A percentile compares a stretch with the other conserved stretches of the same genome.
phyloP scores from a whole-genome alignment of 2,329 filamentous ascomycete species.

The Pleoardoris graminearum region DNA sequence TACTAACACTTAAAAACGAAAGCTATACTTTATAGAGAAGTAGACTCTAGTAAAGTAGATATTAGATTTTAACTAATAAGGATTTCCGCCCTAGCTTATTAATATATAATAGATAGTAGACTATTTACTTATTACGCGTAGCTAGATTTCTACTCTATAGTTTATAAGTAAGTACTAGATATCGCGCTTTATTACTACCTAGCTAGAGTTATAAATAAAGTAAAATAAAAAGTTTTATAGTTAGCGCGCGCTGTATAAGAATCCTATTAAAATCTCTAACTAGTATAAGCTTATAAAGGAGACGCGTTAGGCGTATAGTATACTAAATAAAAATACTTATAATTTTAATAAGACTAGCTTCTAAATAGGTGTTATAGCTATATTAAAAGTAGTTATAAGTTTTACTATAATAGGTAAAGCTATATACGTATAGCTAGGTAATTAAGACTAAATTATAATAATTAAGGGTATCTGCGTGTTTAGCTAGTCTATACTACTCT shows the following conservation, averaged over 20 bases:
- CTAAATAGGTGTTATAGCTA: constrained; percentile 32
- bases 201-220: constrained; percentile 17
- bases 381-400: constrained; percentile 16
- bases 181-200: constrained; percentile 12
- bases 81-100: constrained; percentile 12
- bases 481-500: constrained; percentile 4
- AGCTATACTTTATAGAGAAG: constrained; percentile 7
- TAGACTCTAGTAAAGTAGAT: constrained; percentile 11
- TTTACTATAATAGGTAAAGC: constrained; percentile 9
- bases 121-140: constrained; percentile 12
- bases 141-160: constrained; percentile 7
- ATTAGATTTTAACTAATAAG: constrained; percentile 9
- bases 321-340: constrained; percentile 15
- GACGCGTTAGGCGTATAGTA: constrained; percentile 8
- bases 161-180: constrained; percentile 13
- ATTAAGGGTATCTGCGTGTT: constrained; percentile 11
- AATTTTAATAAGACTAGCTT: constrained; percentile 37
- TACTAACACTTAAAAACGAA: constrained; percentile 10
- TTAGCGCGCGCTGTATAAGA: constrained; percentile 7
- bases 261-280: constrained; percentile 6
- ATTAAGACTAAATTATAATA: constrained; percentile 13
- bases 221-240: constrained; percentile 10
- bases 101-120: constrained; percentile 12
- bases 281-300: constrained; percentile 15
- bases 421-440: constrained; percentile 12